Evolutionary conservation across 768 basidiomycete species (phyloP).

Genomic region (Mycena rosella): DNA sequence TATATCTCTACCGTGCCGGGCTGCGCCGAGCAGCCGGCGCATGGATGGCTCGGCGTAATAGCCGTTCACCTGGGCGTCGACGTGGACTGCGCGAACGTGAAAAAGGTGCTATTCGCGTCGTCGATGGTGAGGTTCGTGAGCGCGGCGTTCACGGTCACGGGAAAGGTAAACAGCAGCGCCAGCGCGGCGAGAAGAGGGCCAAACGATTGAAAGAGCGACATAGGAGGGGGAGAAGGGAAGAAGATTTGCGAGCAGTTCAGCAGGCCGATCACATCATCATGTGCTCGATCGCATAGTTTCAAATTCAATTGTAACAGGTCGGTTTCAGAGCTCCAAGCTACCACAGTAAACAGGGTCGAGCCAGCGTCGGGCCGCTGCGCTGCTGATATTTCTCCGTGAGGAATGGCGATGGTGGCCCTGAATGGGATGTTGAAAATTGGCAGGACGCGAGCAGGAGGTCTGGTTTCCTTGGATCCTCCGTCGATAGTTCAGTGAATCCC

Average conservation of each 20-base stretch:
- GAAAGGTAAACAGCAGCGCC: neutral
- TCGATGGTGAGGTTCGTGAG: constrained; percentile 32
- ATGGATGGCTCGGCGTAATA: constrained; percentile 1
- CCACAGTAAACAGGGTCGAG: too few relatives aligned
- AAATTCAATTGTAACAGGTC: neutral
- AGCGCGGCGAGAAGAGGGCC: neutral
- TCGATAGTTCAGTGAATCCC: too few relatives aligned
- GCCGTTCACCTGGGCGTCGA: constrained; percentile 8
- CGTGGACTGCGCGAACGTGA: constrained; percentile 8
- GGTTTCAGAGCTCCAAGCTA: too few relatives aligned
- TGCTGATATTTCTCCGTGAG: too few relatives aligned
- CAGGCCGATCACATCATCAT: neutral
- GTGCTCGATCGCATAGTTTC: neutral
- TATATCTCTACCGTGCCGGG: constrained; percentile 19
- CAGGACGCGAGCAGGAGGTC: too few relatives aligned
- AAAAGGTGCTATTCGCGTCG: constrained; percentile 22
- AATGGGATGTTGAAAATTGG: too few relatives aligned
- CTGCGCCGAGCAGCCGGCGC: constrained; percentile 29
- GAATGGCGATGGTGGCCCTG: too few relatives aligned
- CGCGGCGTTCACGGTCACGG: neutral
- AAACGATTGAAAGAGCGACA: neutral
- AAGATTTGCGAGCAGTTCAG: neutral
- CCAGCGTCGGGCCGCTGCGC: too few relatives aligned
- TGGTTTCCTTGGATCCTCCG: too few relatives aligned
- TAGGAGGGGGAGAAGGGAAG: neutral